Evolutionary conservation across 1,284 basidiomycete genomes (phyloP), one percentile per base, ranked within the genome.

Genomic region (Cutaneotrichosporon dermatis): DNA sequence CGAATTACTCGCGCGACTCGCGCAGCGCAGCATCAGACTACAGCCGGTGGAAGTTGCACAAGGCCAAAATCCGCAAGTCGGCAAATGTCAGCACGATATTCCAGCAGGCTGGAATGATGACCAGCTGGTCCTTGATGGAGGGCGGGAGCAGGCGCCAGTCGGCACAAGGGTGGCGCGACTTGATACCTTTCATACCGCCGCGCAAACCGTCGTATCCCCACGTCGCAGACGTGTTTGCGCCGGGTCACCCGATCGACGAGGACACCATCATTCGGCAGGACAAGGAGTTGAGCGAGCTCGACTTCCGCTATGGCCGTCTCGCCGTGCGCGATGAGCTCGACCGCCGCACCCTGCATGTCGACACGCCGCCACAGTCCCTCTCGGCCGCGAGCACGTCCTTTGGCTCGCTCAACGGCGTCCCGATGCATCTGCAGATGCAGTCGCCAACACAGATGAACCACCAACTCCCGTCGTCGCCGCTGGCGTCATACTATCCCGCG

Each of bases 111-210:
- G 64, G 68, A 3, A 66, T 61, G 45, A 66, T 64, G 16, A 64
- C 70, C 39, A 69, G 65, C 40, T 77, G 75, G 75, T 70, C 69
- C 10, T 36, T 74, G 39, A 62, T 72, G 53, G 67, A 71, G 40
- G 33, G 44, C 3, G 10, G 34, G n/a, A 46, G 39, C 45, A 4
- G 16, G 15, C 54, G 46, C 6, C 42, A 35, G 3, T 10, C 25
- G 9, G 45, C 25, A 4, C 36, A 36, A 13, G 16, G 54, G 10
- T 62, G 60, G 60, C 37, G 39, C 2, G 57, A 59, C 39, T 40
- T 48, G 33, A 33, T 59, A 8, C 40, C 48, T 9, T 33, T 33
- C 39, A 43, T 15, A 6, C 12, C 44, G 13, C 25, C 46, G 12
- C 33, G 46, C 33, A 33, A 25, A 10, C 16, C 44, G 12, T 7